These are phyloP conservation scores for Phaeomoniella chlamydospora DNA, from an alignment of 2,329 filamentous ascomycete genomes.

Conservation along the genomic window DNA sequence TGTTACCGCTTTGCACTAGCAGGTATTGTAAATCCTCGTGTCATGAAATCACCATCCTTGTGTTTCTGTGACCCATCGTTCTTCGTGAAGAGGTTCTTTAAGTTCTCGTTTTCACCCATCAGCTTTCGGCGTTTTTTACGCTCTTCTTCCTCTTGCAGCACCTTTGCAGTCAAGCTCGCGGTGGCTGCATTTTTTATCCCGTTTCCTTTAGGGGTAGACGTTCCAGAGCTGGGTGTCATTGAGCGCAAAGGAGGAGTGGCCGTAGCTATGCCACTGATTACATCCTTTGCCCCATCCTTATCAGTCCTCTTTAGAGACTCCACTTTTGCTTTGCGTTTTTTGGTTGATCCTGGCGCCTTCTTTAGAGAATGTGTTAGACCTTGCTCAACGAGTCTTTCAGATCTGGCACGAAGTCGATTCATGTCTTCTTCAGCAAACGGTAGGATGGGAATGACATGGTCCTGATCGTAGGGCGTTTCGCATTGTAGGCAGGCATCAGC, in stretches of 20 bases:
- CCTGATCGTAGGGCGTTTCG: slow-evolving; percentile 54
- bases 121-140: slow-evolving; percentile 65
- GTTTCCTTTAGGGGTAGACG: slow-evolving; percentile 22
- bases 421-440: slow-evolving; percentile 58
- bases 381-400: slow-evolving; percentile 52
- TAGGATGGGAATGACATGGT: slow-evolving; percentile 73
- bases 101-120: slow-evolving; percentile 42
- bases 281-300: slow-evolving; percentile 16
- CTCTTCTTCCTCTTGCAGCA: slow-evolving; percentile 75
- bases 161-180: slow-evolving; percentile 70
- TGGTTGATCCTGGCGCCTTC: slow-evolving; percentile 48
- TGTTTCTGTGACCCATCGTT: slow-evolving; percentile 22
- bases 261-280: slow-evolving; percentile 4
- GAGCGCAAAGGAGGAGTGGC: slow-evolving; percentile 8
- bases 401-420: slow-evolving; percentile 48
- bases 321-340: slow-evolving; percentile 63
- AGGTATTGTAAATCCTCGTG: slow-evolving; percentile 39
- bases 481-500: slow-evolving; percentile 53
- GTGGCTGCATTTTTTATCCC: slow-evolving; percentile 83
- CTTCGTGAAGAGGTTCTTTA: slow-evolving; percentile 39
- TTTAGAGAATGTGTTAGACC: slow-evolving; percentile 79
- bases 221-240: slow-evolving; percentile 12
- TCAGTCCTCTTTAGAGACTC: slow-evolving; percentile 13
- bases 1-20: slow-evolving; percentile 23
- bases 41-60: slow-evolving; percentile 42